Evolutionary conservation across 2,329 filamentous ascomycete species (phyloP), one percentile per base, ranked within the genome.

Genomic region (Dactylellina leptospora): DNA sequence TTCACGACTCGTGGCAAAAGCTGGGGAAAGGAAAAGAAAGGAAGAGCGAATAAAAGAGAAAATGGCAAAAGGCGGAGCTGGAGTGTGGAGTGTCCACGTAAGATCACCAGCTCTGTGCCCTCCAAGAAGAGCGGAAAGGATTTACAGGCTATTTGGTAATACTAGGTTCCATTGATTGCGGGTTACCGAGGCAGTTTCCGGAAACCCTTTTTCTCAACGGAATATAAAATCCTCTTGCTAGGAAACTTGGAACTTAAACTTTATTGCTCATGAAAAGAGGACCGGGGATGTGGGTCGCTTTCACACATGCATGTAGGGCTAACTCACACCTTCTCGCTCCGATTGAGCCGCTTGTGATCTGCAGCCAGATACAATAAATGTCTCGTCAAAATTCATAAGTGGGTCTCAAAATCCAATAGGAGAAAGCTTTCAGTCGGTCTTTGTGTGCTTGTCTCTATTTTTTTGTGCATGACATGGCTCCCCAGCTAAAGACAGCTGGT

Each of bases 321-420:
- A 66, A 38, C 54, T 23, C 44, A 58, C 51, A 42, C 61, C 25
- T 66, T 56, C 51, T 66, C 51, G 47, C 54, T 66, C 61, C 61
- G 61, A 66, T 48, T 30, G 61, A 66, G 61, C 61, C 61, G 51
- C 61, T 66, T 58, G 53, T 56, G 51, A 56, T 58, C 61, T 53
- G 48, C 48, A 44, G 44, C 51, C 61, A 66, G 33, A 44, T 47
- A 66, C 28, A 42, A 66, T 42, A 66, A 66, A 66, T 66, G 22
- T 56, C 61, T 66, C 42, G 61, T 66, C 51, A 66, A 55, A 66
- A 27, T 48, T 25, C 50, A 13, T 20, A 20, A 38, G 60, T 66
- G 61, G 61, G 61, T 66, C 61, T 22, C n/a, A 18, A 10, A 25
- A 36, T 54, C 51, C 22, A 9, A 47, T 36, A 40, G 38, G 48